A percentile compares a stretch with the other conserved stretches of the same genome.
phyloP scores from a whole-genome alignment of 1,284 basidiomycete genomes.

The Pseudozyma tsukubaensis region DNA sequence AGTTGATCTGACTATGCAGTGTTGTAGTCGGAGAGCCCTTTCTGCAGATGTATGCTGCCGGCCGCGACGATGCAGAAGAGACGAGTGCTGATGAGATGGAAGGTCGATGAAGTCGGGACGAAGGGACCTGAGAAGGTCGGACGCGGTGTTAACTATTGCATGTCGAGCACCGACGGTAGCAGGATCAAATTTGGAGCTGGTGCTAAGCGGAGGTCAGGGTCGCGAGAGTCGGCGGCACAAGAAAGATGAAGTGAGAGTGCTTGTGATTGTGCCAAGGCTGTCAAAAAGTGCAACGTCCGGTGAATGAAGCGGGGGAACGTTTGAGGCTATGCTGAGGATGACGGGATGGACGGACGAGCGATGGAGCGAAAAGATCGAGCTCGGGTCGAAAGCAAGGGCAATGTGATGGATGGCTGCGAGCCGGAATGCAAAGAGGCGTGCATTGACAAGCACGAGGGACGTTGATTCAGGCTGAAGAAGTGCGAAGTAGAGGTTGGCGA shows the following conservation, averaged over 20 bases:
- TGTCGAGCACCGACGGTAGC: too few relatives aligned
- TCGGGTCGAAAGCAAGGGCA: conserved; percentile 5
- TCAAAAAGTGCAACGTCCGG: conserved; percentile 5
- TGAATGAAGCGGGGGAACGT: too few relatives aligned
- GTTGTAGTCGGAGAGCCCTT: background rate
- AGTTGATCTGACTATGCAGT: conserved; percentile 14
- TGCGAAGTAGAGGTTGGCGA: conserved; percentile 3
- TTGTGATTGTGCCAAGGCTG: background rate
- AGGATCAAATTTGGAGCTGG: too few relatives aligned
- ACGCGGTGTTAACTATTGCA: too few relatives aligned
- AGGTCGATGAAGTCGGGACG: too few relatives aligned
- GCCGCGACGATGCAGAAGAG: background rate
- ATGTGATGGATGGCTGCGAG: background rate
- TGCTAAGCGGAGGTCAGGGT: background rate
- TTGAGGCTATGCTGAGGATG: conserved; percentile 33
- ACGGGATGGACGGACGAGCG: background rate
- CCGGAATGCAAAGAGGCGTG: background rate
- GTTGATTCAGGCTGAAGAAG: conserved; percentile 1
- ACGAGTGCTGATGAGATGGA: background rate
- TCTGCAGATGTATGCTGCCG: background rate
- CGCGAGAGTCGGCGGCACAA: background rate
- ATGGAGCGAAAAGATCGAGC: background rate
- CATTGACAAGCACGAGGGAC: background rate
- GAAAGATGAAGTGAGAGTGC: background rate
- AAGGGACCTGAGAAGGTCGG: too few relatives aligned